These are phyloP conservation scores for Persicaria maculosa DNA, from an alignment of 148 eudicot genomes.

Conservation along the genomic window DNA sequence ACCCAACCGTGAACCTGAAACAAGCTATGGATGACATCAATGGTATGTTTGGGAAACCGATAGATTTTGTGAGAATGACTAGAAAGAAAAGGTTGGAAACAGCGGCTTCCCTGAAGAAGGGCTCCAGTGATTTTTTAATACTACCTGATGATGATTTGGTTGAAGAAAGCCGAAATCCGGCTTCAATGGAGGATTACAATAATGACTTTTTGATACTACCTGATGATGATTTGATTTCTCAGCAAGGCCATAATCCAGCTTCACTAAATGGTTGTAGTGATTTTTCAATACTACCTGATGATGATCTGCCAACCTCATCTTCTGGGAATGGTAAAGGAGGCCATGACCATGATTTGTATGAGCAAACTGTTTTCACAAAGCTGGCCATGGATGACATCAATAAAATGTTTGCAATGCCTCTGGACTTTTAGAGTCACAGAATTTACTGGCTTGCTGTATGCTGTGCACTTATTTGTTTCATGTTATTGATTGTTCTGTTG, in stretches of 20 bases:
- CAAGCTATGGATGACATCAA: constrained; percentile 96
- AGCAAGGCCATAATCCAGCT: constrained; percentile 18
- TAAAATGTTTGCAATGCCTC: constrained; percentile 65
- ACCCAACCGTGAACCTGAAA: constrained; percentile 84
- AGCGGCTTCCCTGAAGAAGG: constrained; percentile 26
- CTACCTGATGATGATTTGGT: constrained; percentile 65
- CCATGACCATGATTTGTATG: constrained; percentile 58
- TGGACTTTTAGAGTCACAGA: constrained; percentile 40
- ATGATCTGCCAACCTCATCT: constrained; percentile 39
- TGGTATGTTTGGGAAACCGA: constrained; percentile 92
- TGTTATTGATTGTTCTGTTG: not conserved
- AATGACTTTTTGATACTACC: constrained; percentile 65
- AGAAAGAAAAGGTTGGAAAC: constrained; percentile 49
- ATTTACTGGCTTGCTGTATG: not conserved
- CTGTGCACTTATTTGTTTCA: not conserved
- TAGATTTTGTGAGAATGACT: constrained; percentile 71
- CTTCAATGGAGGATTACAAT: constrained; percentile 21
- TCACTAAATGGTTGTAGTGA: not conserved
- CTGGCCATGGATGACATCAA: constrained; percentile 85
- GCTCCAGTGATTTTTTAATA: constrained; percentile 49
- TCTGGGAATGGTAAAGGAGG: constrained; percentile 20
- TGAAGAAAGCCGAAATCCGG: not conserved
- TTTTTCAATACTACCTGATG: constrained; percentile 76
- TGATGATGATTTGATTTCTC: constrained; percentile 40
- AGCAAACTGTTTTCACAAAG: constrained; percentile 78